These are phyloP conservation scores for Claviceps spartinae DNA, from an alignment of 2,329 filamentous ascomycete genomes.

Conservation along the genomic window DNA sequence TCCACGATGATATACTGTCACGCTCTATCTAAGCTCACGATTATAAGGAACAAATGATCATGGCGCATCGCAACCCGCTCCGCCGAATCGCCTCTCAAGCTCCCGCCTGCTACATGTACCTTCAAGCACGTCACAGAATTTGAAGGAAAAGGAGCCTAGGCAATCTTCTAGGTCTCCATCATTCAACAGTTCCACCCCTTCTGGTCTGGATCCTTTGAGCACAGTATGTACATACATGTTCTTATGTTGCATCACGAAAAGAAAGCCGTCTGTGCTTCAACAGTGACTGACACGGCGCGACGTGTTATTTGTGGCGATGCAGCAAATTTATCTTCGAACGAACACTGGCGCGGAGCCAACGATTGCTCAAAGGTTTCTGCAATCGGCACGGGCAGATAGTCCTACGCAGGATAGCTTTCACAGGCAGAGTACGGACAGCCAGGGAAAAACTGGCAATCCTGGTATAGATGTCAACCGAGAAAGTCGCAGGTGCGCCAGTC, in stretches of 20 bases:
- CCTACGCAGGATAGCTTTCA: constrained; percentile 28
- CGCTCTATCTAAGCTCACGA: neutral
- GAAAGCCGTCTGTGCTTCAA: no score
- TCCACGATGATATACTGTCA: neutral
- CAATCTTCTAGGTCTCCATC: constrained; percentile 14
- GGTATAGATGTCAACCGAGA: constrained; percentile 40
- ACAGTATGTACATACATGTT: constrained; percentile 16
- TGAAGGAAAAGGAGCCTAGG: constrained; percentile 20
- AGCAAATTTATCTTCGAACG: constrained; percentile 28
- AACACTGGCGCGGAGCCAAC: constrained; percentile 27
- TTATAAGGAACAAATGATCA: constrained; percentile 3
- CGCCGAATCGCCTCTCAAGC: constrained; percentile 9
- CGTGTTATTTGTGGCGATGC: neutral
- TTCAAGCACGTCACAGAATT: constrained; percentile 45
- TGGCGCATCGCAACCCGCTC: constrained; percentile 5
- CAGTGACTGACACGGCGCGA: neutral
- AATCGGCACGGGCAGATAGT: constrained; percentile 37
- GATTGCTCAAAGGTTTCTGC: constrained; percentile 41
- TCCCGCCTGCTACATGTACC: constrained; percentile 36
- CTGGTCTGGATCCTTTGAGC: constrained; percentile 25
- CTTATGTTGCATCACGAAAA: neutral
- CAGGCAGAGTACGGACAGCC: constrained; percentile 28
- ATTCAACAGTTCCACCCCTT: constrained; percentile 12
- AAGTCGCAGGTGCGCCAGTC: constrained; percentile 40
- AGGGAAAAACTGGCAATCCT: constrained; percentile 21